Conservation (phyloP, 345 rosid species). For the Bretschneidera sinensis region DNA sequence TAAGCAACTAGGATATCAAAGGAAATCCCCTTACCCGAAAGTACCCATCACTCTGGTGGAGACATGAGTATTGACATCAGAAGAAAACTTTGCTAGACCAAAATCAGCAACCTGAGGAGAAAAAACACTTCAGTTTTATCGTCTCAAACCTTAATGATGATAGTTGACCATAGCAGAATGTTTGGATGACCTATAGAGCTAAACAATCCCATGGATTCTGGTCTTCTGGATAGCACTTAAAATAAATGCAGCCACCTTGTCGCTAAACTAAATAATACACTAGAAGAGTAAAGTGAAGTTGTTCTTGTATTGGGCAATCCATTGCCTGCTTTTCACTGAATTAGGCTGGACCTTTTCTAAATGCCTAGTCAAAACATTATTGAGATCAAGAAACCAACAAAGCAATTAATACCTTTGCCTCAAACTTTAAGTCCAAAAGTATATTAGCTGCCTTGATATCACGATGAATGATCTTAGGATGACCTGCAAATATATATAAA, state of each 20-base stretch:
- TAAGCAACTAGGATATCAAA: not conserved
- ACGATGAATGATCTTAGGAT: constrained; percentile 91
- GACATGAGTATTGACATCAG: constrained; percentile 81
- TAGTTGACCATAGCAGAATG: not conserved
- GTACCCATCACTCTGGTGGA: constrained; percentile 98
- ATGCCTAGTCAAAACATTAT: not conserved
- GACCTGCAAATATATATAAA: constrained; percentile 45
- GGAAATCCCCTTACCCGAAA: constrained; percentile 48
- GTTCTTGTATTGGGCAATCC: not conserved
- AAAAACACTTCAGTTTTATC: not conserved
- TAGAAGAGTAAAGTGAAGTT: too few relatives aligned
- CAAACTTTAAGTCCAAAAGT: constrained; percentile 75
- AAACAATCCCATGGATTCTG: not conserved
- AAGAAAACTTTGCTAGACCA: constrained; percentile 80
- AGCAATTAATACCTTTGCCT: constrained; percentile 60
- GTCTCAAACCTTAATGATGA: not conserved
- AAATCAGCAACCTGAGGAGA: constrained; percentile 72
- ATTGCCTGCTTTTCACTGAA: not conserved
- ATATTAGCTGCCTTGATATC: constrained; percentile 90
- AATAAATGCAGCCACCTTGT: not conserved
- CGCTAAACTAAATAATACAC: too few relatives aligned
- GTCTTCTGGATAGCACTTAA: not conserved
- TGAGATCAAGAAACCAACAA: not conserved
- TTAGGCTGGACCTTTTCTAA: not conserved
- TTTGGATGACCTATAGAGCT: not conserved